Evolutionary conservation across 2,329 filamentous ascomycete species (phyloP).

Genomic region (Fusarium continuum): DNA sequence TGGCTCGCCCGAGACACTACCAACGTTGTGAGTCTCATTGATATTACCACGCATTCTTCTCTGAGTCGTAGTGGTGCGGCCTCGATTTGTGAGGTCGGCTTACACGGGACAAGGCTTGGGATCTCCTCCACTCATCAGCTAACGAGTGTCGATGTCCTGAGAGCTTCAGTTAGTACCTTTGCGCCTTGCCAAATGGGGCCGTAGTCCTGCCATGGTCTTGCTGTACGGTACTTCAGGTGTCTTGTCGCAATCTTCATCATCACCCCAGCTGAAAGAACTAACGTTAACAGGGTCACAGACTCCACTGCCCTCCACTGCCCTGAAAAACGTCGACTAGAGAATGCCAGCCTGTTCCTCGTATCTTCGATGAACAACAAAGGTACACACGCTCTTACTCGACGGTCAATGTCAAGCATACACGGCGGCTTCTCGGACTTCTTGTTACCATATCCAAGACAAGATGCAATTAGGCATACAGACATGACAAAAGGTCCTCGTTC

Average conservation of each 20-base stretch:
- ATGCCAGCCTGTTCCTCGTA: background rate
- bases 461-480: conserved; percentile 23
- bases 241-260: conserved; percentile 17
- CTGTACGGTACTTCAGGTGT: conserved; percentile 9
- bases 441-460: conserved; percentile 3
- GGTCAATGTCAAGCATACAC: background rate
- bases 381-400: background rate
- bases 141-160: conserved; percentile 9
- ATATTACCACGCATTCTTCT: conserved; percentile 29
- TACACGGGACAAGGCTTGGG: background rate
- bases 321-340: background rate
- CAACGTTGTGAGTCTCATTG: conserved; percentile 15
- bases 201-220: conserved; percentile 1
- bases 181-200: conserved; percentile 12
- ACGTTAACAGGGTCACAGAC: too few relatives aligned
- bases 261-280: conserved; percentile 15
- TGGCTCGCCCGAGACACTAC: conserved; percentile 27
- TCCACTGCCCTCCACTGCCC: background rate
- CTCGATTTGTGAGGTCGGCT: conserved; percentile 13
- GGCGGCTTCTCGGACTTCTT: background rate
- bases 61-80: conserved; percentile 7
- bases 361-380: background rate
- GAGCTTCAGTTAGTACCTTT: background rate
- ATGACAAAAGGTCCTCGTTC: conserved; percentile 9
- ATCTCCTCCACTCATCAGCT: conserved; percentile 11